Evolutionary conservation across 192 early-diverging fungal species (phyloP).

Genomic region (Backusella liffmaniae): DNA sequence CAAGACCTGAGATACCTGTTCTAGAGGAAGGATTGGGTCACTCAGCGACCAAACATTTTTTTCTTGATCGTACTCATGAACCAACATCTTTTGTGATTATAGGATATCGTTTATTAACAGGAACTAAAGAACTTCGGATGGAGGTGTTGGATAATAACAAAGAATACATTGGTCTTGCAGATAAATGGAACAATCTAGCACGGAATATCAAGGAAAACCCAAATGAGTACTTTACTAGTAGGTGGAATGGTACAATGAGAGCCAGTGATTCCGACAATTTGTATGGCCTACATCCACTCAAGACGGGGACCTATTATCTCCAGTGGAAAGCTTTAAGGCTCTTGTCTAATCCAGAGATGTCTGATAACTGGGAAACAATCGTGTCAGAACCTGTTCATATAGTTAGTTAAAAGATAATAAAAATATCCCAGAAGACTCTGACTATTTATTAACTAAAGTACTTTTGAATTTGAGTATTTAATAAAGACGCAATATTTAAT

Average conservation of each 20-base stretch:
- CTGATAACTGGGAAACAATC: conserved; percentile 14
- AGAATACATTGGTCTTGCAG: conserved; percentile 1
- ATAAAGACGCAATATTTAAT: too few relatives aligned
- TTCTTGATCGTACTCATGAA: neutral
- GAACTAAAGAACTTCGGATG: conserved; percentile 15
- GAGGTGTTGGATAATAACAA: conserved; percentile 20
- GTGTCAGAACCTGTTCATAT: conserved; percentile 9
- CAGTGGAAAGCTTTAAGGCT: conserved; percentile 26
- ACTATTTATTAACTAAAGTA: neutral
- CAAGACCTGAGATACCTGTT: neutral
- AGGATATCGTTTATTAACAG: conserved; percentile 21
- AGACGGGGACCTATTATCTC: conserved; percentile 22
- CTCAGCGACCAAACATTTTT: neutral
- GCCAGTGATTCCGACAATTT: neutral
- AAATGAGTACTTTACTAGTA: neutral
- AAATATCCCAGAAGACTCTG: neutral
- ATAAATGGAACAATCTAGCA: conserved; percentile 7
- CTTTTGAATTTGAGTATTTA: neutral
- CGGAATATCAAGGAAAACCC: conserved; percentile 15
- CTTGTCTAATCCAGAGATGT: conserved; percentile 20
- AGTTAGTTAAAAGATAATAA: neutral
- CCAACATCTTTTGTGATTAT: neutral
- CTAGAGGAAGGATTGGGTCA: neutral
- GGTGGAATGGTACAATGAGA: conserved; percentile 27
- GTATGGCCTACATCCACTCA: neutral